Base-by-base conservation (phyloP, 306 rosid species). In the Myrica gale region DNA sequence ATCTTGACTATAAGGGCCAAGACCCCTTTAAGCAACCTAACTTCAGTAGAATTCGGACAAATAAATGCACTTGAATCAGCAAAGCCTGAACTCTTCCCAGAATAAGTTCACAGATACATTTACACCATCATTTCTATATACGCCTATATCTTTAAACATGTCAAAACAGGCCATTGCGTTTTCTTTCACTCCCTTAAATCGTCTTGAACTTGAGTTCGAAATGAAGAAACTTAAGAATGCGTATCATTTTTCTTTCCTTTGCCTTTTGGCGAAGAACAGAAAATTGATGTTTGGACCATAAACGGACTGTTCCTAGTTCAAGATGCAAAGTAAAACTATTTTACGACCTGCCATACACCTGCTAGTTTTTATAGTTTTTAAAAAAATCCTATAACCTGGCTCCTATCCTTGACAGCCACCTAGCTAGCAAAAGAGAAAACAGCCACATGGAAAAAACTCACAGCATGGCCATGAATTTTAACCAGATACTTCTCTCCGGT, bases 351-450 rank as follows among this genome's bases (percentile, higher is more conserved):
- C 26, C 26, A 58, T 58, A 39, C 11, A 9, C 39, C 4, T 16
- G 16, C 4, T 13, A 15, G 56, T 52, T 4, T 52, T 23, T 23
- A 23, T 23, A 23, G 26, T 23, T 23, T 23, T 23, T n/a, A 23
- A 23, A 23, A 15, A 13, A 54, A 54, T 54, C 60, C 17, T 54
- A 60, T 21, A 26, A 60, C 42, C 23, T 4, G 6, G 41, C 42
- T 11, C 66, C 43, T 20, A 32, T 62, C 68, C 13, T 62, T 62
- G 68, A 62, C 68, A 62, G 43, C 68, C 68, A 62, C 68, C 43
- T 2, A 62, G 15, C 44, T 62, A 6, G 45, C 6, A 45, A 41
- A 20, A 9, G 62, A 62, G 68, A 12, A 32, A 62, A 62, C 68
- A 62, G 37, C 2, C 21, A 6, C 46, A 21, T 15, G 43, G 46